Evolutionary conservation across 106 monocot genomes (phyloP), one percentile per base, ranked within the genome.

Genomic region (Iris macrosiphon): DNA sequence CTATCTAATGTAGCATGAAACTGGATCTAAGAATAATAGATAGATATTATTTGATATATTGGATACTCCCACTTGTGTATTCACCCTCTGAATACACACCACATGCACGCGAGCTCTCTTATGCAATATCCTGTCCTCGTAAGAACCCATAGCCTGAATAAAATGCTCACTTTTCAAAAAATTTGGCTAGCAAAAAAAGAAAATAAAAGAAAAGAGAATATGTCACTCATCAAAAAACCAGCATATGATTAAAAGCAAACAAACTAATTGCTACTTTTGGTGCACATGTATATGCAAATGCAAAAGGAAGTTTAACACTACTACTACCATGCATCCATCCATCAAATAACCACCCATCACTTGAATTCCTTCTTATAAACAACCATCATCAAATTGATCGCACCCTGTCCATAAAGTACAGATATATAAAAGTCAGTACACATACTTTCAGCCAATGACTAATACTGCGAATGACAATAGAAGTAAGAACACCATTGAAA

Each of bases 91-190:
- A 53, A 49, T 50, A 65, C 25, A 34, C 33, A 94, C 93, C 88
- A 85, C 88, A 68, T 94, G 88, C 58, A 94, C 60, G 20, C 81
- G 88, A 71, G 84, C 75, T 75, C 93, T 81, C 73, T 94, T 94
- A 59, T 89, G 84, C 49, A 94, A 94, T 55, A 94, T 94, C 47
- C 58, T 80, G 66, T 94, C 93, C 70, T 94, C 93, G 56, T 70
- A 94, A 4, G 88, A 75, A 23, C 93, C 93, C 2, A 94, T 84
- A 43, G 88, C 78, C 58, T 94, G 93, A 68, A 94, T 94, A 76
- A 94, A 94, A 71, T 81, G 93, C 59, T 94, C 88, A 10, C 88
- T 88, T 74, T 58, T 84, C 57, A 67, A 64, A 61, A 94, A 71
- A 74, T 92, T 48, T 10, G 86, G 92, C 92, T 92, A 65, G 53